These are phyloP conservation scores for Candida coleopterorum DNA, from an alignment of 805 yeast species.

Conservation along the genomic window DNA sequence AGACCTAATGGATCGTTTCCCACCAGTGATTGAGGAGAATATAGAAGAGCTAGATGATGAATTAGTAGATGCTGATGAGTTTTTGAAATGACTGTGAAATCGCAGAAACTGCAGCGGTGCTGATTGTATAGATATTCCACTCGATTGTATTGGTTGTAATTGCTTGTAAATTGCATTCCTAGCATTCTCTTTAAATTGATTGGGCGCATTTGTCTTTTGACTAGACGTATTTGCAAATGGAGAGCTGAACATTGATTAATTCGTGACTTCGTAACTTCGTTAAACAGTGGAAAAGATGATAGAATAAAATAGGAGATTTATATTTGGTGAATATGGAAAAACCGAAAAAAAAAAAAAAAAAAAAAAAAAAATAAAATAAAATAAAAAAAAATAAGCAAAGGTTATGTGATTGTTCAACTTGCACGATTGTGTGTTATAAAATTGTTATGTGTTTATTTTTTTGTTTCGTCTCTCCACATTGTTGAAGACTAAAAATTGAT, in stretches of 20 bases:
- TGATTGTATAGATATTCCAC: constrained; percentile 34
- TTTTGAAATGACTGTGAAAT: constrained; percentile 10
- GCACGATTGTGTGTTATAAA: too few relatives aligned
- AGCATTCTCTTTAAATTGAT: constrained; percentile 38
- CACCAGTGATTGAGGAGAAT: constrained; percentile 23
- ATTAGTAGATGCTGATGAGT: constrained; percentile 23
- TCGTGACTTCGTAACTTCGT: too few relatives aligned
- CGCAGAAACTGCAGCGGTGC: constrained; percentile 30
- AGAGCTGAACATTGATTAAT: constrained; percentile 24
- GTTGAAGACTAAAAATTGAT: too few relatives aligned
- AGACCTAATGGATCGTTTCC: constrained; percentile 34
- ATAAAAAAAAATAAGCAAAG: too few relatives aligned
- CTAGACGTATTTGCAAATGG: constrained; percentile 21
- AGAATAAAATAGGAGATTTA: too few relatives aligned
- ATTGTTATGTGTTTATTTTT: too few relatives aligned
- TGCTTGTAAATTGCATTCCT: constrained; percentile 42
- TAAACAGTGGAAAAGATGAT: too few relatives aligned
- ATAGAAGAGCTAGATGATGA: constrained; percentile 26
- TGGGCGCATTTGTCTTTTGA: constrained; percentile 27
- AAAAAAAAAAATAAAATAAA: too few relatives aligned
- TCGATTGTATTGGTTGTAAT: constrained; percentile 16
- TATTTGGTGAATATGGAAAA: too few relatives aligned
- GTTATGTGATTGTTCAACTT: too few relatives aligned
- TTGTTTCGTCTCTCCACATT: too few relatives aligned
- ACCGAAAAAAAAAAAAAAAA: too few relatives aligned